Base-by-base conservation (phyloP, 345 rosid genomes). In the Rhizophora mangle region DNA sequence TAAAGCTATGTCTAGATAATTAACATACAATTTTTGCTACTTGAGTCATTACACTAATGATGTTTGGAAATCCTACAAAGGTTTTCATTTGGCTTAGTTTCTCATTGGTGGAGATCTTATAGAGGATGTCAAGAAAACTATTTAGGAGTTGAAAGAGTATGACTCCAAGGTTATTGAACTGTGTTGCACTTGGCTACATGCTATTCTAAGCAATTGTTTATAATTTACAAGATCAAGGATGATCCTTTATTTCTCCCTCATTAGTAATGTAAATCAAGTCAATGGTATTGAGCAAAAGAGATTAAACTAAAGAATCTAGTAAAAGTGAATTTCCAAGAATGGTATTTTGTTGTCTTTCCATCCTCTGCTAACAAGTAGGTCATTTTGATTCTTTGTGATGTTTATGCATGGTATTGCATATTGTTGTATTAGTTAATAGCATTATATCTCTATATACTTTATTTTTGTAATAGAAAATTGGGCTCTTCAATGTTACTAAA, bases 71-170 rank as follows among this genome's bases (percentile, higher is more conserved):
- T 73, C 54, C 72, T 78, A 1, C 68, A 86, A 91, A 82, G 98
- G 91, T 26, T 70, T 79, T 43, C 55, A 43, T 22, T 60, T 90
- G 77, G 96, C 83, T 0, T 70, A 72, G 71, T 88, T 87, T 71
- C 86, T 89, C 26, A 88, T 82, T 0, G 86, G 72, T 62, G 85
- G 88, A 72, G 88, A 88, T 62, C 80, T 88, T 1, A 15, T 51
- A 3, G 83, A 88, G 20, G 86, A 82, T 61, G 52, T 87, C 59
- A 82, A 69, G 82, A 88, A 82, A 82, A 81, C 96, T 1, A 83
- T 75, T 4, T 24, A 85, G 77, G 85, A 93, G 72, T 63, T 93
- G 84, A 47, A 76, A 68, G 72, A 56, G 22, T 70, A 63, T 69
- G 79, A 81, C 37, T 51, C 36, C 18, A 60, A 67, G 10, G 90